These are phyloP conservation scores for Suhomyces yuchorum DNA, from an alignment of 1,139 yeast species.

Conservation along the genomic window DNA sequence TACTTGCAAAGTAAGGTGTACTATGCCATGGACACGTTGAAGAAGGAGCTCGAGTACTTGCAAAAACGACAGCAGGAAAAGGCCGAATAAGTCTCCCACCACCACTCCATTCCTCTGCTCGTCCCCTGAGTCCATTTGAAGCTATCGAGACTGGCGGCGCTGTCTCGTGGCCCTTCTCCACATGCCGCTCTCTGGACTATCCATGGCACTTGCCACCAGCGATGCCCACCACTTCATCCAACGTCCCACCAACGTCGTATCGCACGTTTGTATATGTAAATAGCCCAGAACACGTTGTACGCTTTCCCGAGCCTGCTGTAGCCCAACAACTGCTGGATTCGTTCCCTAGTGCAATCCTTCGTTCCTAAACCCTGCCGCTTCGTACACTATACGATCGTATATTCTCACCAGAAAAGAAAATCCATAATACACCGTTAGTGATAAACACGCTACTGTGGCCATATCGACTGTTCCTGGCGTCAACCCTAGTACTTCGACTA, in stretches of 20 bases:
- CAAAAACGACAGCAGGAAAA: conserved; percentile 36
- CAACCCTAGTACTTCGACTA: not conserved
- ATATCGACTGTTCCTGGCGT: not conserved
- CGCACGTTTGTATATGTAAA: not conserved
- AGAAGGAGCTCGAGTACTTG: conserved; percentile 49
- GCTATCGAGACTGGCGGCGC: not conserved
- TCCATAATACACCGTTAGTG: not conserved
- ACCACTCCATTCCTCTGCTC: not conserved
- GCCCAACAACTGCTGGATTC: not conserved
- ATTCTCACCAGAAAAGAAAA: conserved; percentile 5
- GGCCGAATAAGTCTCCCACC: conserved; percentile 5
- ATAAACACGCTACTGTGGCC: conserved; percentile 1
- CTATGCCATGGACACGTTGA: conserved; percentile 57
- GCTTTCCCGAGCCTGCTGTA: not conserved
- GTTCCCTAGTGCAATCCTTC: not conserved
- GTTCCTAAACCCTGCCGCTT: not conserved
- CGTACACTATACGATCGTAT: conserved; percentile 17
- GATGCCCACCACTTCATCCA: not conserved
- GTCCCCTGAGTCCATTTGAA: not conserved
- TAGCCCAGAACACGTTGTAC: conserved; percentile 2
- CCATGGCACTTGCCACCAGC: not conserved
- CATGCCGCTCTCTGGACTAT: not conserved
- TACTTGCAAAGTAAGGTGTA: conserved; percentile 90
- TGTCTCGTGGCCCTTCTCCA: not conserved
- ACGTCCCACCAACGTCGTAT: not conserved